These are phyloP conservation scores for Tolypocladium endophyticum DNA, from an alignment of 2,329 filamentous ascomycete genomes.

Conservation along the genomic window DNA sequence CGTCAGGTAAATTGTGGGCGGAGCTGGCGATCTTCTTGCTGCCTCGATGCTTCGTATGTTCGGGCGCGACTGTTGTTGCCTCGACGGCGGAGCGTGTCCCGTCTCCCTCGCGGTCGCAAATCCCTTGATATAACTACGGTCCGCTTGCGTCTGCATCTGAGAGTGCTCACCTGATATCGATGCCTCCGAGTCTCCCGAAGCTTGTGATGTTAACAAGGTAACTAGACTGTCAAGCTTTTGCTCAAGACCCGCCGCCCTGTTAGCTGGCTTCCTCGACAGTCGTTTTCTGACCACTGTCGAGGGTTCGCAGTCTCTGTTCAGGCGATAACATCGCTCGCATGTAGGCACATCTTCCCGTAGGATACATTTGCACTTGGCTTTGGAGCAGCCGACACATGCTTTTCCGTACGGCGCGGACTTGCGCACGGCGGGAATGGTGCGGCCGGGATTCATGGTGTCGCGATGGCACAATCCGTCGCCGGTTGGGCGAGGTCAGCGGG, in stretches of 20 bases:
- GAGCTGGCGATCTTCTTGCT: not conserved
- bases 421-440: not conserved
- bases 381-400: conserved; percentile 29
- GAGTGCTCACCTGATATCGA: not conserved
- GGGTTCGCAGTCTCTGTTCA: conserved; percentile 27
- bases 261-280: conserved; percentile 6
- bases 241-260: conserved; percentile 12
- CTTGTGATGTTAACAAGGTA: conserved; percentile 15
- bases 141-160: not conserved
- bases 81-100: not conserved
- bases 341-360: conserved; percentile 14
- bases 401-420: conserved; percentile 25
- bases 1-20: not conserved
- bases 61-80: not conserved
- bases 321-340: conserved; percentile 28
- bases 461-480: not conserved
- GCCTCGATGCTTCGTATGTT: not conserved
- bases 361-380: conserved; percentile 32
- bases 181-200: not conserved
- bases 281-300: conserved; percentile 22
- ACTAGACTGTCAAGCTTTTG: conserved; percentile 17
- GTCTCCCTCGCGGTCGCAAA: not conserved
- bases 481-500: not conserved
- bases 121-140: not conserved
- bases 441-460: not conserved